These are phyloP conservation scores for Venturia oleaginea DNA, from an alignment of 2,329 filamentous ascomycete species.

Conservation along the genomic window DNA sequence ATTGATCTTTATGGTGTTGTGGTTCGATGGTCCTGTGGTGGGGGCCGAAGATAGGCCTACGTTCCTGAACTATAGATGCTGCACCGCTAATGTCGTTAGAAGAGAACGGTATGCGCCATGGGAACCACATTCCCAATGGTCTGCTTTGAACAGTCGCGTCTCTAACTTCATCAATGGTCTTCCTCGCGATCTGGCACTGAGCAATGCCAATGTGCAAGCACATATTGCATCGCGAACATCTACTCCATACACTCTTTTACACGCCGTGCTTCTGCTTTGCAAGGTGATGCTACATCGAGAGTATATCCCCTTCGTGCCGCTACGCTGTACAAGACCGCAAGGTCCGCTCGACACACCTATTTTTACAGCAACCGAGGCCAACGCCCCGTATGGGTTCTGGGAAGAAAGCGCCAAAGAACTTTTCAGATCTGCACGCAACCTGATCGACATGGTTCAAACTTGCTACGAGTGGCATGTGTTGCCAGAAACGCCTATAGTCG, in stretches of 20 bases:
- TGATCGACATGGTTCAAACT: conserved; percentile 55
- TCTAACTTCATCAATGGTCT: conserved; percentile 45
- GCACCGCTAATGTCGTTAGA: conserved; percentile 22
- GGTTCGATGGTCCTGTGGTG: conserved; percentile 50
- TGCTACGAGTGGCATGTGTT: conserved; percentile 52
- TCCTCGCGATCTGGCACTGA: conserved; percentile 49
- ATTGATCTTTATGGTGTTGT: conserved; percentile 47
- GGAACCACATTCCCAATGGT: conserved; percentile 48
- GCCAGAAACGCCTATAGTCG: conserved; percentile 58
- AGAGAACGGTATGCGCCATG: conserved; percentile 49
- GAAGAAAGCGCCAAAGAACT: conserved; percentile 51
- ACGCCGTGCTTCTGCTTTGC: conserved; percentile 57
- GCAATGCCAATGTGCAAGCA: conserved; percentile 52
- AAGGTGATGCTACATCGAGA: conserved; percentile 60
- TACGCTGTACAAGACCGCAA: conserved; percentile 40
- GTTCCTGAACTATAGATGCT: background rate
- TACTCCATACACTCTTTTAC: conserved; percentile 57
- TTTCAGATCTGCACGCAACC: conserved; percentile 53
- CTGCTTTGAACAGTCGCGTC: conserved; percentile 43
- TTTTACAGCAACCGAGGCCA: conserved; percentile 40
- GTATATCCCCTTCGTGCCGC: conserved; percentile 57
- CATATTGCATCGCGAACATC: conserved; percentile 56
- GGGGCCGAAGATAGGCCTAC: conserved; percentile 40
- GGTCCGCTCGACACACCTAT: conserved; percentile 52
- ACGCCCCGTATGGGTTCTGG: conserved; percentile 51